These are phyloP conservation scores for Kuraishia hungarica DNA, from an alignment of 805 yeast genomes.

Conservation along the genomic window DNA sequence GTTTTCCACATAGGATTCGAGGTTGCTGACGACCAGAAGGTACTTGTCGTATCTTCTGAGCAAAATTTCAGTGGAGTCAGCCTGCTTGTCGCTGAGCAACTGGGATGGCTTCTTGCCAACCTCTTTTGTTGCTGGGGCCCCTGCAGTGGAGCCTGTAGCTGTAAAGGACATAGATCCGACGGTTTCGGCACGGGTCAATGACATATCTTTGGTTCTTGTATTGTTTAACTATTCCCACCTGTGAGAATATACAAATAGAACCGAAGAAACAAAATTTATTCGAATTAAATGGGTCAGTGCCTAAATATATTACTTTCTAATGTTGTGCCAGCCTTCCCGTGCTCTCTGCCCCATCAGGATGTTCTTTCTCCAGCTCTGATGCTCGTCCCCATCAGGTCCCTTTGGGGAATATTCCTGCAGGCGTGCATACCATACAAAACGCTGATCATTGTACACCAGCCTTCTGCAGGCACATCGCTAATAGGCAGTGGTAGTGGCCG, in stretches of 20 bases:
- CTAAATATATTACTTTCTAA: neutral
- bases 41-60: constrained; percentile 20
- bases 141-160: neutral
- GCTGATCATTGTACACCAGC: neutral
- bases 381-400: neutral
- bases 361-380: neutral
- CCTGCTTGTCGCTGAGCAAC: constrained; percentile 10
- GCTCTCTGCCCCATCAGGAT: neutral
- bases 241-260: neutral
- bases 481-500: too few relatives aligned
- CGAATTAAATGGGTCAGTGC: neutral
- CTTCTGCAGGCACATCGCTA: neutral
- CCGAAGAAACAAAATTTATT: neutral
- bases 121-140: neutral
- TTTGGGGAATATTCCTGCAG: neutral
- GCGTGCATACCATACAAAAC: neutral
- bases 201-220: neutral
- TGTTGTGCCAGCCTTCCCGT: neutral
- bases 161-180: neutral
- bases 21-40: constrained; percentile 12
- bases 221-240: neutral
- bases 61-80: constrained; percentile 19
- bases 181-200: neutral
- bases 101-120: neutral
- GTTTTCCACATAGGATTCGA: constrained; percentile 17